These are phyloP conservation scores for Globisporangium yorkense DNA, from an alignment of 352 stramenopile species.

Conservation along the genomic window DNA sequence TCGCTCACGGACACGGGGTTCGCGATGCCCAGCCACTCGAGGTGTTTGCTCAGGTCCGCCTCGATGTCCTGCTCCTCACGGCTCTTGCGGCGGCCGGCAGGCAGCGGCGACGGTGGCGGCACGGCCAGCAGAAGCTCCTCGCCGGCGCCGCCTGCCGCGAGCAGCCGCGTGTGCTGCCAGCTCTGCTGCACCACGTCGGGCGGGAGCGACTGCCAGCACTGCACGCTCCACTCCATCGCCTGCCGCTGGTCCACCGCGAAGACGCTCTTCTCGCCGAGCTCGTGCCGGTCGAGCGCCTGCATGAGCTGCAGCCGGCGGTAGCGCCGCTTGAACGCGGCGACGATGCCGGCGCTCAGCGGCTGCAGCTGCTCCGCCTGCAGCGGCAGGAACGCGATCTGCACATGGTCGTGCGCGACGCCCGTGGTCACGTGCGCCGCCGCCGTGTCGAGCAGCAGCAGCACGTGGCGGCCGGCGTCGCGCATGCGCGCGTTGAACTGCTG, in stretches of 20 bases:
- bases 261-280: slow-evolving; percentile 11
- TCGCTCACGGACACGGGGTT: slow-evolving; percentile 3
- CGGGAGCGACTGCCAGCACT: slow-evolving; percentile 6
- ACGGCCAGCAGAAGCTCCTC: background rate
- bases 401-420: slow-evolving; percentile 11
- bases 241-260: slow-evolving; percentile 16
- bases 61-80: slow-evolving; percentile 6
- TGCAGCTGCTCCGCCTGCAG: slow-evolving; percentile 10
- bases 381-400: slow-evolving; percentile 15
- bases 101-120: background rate
- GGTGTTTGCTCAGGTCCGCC: slow-evolving; percentile 5
- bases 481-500: slow-evolving; percentile 16
- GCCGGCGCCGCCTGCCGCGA: background rate
- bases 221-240: slow-evolving; percentile 13
- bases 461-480: slow-evolving; percentile 13
- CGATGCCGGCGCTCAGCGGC: slow-evolving; percentile 16
- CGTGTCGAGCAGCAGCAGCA: slow-evolving; percentile 18
- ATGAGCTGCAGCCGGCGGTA: slow-evolving; percentile 14
- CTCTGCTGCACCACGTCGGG: slow-evolving; percentile 1
- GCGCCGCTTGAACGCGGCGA: slow-evolving; percentile 18
- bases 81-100: slow-evolving; percentile 1
- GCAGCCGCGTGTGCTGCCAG: slow-evolving; percentile 6
- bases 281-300: slow-evolving; percentile 16
- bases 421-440: slow-evolving; percentile 13
- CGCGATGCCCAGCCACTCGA: slow-evolving; percentile 6